Percentiles rank a stretch among this genome's conserved stretches.
phyloP scores from a whole-genome alignment of 2,329 filamentous ascomycete species.

The Aspergillus eucalypticola region DNA sequence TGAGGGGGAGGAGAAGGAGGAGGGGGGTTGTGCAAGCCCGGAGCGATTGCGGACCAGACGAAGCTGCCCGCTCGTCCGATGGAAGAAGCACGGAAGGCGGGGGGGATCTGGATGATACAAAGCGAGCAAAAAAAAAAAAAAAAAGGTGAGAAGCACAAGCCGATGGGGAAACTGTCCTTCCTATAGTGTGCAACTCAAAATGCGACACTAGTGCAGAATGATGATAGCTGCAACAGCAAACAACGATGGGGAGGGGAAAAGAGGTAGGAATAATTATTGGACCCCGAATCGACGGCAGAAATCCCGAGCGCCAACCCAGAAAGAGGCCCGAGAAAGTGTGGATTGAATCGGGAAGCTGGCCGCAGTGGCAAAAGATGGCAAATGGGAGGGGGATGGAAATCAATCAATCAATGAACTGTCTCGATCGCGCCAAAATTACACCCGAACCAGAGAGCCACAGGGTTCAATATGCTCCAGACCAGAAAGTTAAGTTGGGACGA shows the following conservation, averaged over 20 bases:
- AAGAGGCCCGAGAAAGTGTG: neutral
- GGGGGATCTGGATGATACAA: neutral
- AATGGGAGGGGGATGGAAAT: neutral
- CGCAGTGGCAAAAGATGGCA: slow-evolving; percentile 7
- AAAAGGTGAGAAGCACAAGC: slow-evolving; percentile 6
- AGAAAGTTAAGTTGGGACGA: slow-evolving; percentile 18
- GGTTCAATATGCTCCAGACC: neutral
- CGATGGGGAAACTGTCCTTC: slow-evolving; percentile 6
- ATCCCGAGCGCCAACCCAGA: slow-evolving; percentile 6
- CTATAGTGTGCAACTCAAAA: neutral
- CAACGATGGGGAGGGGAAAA: neutral
- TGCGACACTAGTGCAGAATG: neutral
- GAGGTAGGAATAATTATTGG: neutral
- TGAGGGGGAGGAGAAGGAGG: neutral
- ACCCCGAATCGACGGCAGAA: slow-evolving; percentile 8
- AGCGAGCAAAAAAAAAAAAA: slow-evolving; percentile 1
- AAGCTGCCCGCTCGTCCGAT: slow-evolving; percentile 1
- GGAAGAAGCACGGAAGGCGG: neutral
- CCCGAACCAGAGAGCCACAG: neutral
- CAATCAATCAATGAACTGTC: neutral
- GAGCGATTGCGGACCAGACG: neutral
- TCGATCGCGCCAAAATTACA: slow-evolving; percentile 3
- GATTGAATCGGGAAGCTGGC: slow-evolving; percentile 2
- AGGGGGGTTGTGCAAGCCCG: neutral
- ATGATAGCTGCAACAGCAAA: neutral